Percentiles rank a stretch among this genome's conserved stretches.
Conservation (phyloP, 2,329 filamentous ascomycete species). For the Tolypocladium ophioglossoides region DNA sequence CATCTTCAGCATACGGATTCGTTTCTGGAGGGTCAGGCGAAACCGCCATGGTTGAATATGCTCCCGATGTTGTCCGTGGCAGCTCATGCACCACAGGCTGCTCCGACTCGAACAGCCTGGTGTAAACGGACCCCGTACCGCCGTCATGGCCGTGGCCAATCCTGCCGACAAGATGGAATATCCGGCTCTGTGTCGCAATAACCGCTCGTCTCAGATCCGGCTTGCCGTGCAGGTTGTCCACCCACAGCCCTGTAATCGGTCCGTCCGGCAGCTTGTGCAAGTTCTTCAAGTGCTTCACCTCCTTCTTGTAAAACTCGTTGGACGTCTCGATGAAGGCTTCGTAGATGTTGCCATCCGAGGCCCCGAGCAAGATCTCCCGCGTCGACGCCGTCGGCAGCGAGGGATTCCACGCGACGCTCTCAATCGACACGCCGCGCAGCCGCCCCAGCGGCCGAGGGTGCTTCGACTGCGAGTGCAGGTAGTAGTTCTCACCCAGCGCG, state of each 20-base stretch:
- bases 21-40: slow-evolving; percentile 61
- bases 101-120: slow-evolving; percentile 79
- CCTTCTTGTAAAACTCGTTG: slow-evolving; percentile 87
- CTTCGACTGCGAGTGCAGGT: slow-evolving; percentile 89
- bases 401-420: slow-evolving; percentile 90
- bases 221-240: slow-evolving; percentile 59
- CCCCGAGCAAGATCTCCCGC: slow-evolving; percentile 83
- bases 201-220: slow-evolving; percentile 67
- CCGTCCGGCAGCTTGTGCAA: slow-evolving; percentile 77
- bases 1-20: slow-evolving; percentile 44
- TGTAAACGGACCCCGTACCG: slow-evolving; percentile 67
- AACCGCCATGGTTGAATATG: slow-evolving; percentile 56
- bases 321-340: slow-evolving; percentile 92
- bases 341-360: slow-evolving; percentile 89
- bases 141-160: slow-evolving; percentile 68
- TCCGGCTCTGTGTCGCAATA: slow-evolving; percentile 64
- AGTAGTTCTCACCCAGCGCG: slow-evolving; percentile 89
- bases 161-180: slow-evolving; percentile 75
- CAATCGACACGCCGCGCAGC: slow-evolving; percentile 77
- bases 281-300: slow-evolving; percentile 82
- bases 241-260: slow-evolving; percentile 76
- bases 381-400: slow-evolving; percentile 88
- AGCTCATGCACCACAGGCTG: slow-evolving; percentile 68
- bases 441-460: slow-evolving; percentile 73
- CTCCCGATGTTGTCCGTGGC: slow-evolving; percentile 42